phyloP scores from a whole-genome alignment of 148 eudicot genomes.

The Euryodendron excelsum region DNA sequence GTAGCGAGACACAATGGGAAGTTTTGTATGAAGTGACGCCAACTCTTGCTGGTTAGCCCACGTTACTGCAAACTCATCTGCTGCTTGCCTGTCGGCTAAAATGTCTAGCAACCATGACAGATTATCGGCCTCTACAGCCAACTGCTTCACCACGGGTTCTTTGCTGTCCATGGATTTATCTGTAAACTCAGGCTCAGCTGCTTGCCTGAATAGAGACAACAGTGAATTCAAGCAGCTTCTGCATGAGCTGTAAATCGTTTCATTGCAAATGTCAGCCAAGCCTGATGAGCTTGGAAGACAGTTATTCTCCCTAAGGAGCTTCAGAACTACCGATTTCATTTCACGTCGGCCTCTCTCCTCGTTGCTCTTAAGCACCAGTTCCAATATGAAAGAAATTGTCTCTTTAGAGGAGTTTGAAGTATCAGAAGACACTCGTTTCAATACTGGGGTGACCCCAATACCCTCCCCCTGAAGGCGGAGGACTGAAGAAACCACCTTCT shows the following conservation, averaged over 20 bases:
- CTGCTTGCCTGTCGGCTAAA: slow-evolving; percentile 70
- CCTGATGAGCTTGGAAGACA: slow-evolving; percentile 36
- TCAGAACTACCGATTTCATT: slow-evolving; percentile 81
- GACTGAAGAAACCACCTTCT: slow-evolving; percentile 80
- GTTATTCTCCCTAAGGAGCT: slow-evolving; percentile 73
- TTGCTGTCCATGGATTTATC: slow-evolving; percentile 26
- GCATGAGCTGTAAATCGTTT: slow-evolving; percentile 65
- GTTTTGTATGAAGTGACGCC: slow-evolving; percentile 55
- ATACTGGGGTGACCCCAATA: slow-evolving; percentile 52
- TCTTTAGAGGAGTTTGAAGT: slow-evolving; percentile 62
- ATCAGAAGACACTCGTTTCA: slow-evolving; percentile 70
- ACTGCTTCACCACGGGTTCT: slow-evolving; percentile 54
- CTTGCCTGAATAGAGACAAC: slow-evolving; percentile 49
- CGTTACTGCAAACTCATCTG: slow-evolving; percentile 71
- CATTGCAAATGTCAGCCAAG: slow-evolving; percentile 57
- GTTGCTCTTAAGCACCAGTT: slow-evolving; percentile 79
- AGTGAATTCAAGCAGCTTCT: slow-evolving; percentile 51
- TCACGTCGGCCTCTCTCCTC: slow-evolving; percentile 88
- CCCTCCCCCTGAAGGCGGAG: slow-evolving; percentile 58
- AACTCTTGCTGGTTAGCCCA: slow-evolving; percentile 81
- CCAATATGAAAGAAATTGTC: slow-evolving; percentile 68
- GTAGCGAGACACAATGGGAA: slow-evolving; percentile 57
- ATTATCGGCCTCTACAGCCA: slow-evolving; percentile 79
- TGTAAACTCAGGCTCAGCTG: slow-evolving; percentile 40
- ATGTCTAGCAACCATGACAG: slow-evolving; percentile 86